These are phyloP conservation scores for Lasiodiplodia theobromae DNA, from an alignment of 2,329 filamentous ascomycete genomes.

Conservation along the genomic window DNA sequence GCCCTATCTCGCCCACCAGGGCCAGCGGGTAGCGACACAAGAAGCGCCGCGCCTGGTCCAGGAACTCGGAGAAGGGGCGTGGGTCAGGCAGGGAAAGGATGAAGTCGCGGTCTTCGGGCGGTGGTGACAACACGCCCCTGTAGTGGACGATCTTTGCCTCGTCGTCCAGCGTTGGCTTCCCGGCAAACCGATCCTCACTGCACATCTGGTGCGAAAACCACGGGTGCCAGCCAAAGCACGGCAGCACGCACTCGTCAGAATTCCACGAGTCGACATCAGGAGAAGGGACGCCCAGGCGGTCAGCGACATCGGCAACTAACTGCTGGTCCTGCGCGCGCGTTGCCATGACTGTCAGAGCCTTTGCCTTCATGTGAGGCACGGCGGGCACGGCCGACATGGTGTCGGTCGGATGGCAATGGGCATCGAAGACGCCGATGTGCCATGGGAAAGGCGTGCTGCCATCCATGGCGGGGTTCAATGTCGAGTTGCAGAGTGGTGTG, in stretches of 20 bases:
- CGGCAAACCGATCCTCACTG: conserved; percentile 58
- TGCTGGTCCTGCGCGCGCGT: conserved; percentile 78
- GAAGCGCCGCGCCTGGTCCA: conserved; percentile 62
- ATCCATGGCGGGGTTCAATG: neutral
- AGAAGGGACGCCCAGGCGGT: conserved; percentile 58
- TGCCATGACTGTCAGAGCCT: conserved; percentile 76
- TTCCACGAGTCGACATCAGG: conserved; percentile 36
- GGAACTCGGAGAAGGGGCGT: conserved; percentile 63
- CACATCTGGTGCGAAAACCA: conserved; percentile 85
- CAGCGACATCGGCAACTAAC: conserved; percentile 70
- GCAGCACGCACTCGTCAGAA: conserved; percentile 60
- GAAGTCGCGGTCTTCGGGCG: conserved; percentile 59
- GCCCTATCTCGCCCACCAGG: conserved; percentile 77
- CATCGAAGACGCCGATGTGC: conserved; percentile 75
- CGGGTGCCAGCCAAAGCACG: conserved; percentile 86
- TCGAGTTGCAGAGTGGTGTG: neutral
- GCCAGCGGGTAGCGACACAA: conserved; percentile 67
- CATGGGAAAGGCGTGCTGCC: conserved; percentile 62
- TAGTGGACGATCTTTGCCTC: conserved; percentile 67
- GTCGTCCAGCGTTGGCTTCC: conserved; percentile 45
- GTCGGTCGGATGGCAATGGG: conserved; percentile 86
- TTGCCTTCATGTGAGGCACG: conserved; percentile 71
- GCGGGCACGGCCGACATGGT: conserved; percentile 67
- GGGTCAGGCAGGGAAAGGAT: conserved; percentile 66
- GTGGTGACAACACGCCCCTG: conserved; percentile 66